Conservation (phyloP, 495 filamentous ascomycete species). For the Aspergillus kassunensis region DNA sequence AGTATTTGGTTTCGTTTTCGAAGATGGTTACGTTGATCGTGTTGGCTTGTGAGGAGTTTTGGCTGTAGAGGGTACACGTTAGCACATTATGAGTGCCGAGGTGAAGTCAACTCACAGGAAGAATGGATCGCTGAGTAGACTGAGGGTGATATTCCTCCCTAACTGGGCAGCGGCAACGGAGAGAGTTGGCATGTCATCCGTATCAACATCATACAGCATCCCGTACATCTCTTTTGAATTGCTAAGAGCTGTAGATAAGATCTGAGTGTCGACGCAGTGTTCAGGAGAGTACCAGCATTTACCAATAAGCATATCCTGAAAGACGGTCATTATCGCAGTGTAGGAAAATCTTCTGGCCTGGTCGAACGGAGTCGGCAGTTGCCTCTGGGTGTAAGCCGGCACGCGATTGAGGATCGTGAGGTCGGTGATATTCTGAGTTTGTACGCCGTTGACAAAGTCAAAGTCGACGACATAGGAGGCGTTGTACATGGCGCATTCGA, state of each 20-base stretch:
- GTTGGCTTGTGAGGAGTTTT: not conserved
- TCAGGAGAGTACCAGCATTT: not conserved
- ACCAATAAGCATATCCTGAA: not conserved
- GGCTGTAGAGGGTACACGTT: not conserved
- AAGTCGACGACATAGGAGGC: conserved; percentile 3
- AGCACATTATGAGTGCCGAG: not conserved
- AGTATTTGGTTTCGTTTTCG: not conserved
- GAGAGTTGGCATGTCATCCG: no score
- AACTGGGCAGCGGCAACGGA: not conserved
- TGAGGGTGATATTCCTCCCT: not conserved
- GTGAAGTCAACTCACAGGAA: not conserved
- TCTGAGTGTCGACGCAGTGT: not conserved
- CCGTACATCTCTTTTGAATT: not conserved
- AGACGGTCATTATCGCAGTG: not conserved
- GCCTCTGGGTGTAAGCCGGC: not conserved
- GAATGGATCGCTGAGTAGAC: not conserved
- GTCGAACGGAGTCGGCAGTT: no score
- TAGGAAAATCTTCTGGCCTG: conserved; percentile 5
- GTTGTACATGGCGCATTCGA: conserved; percentile 8
- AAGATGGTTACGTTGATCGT: not conserved
- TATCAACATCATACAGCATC: not conserved
- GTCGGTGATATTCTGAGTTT: not conserved
- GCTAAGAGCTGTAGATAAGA: not conserved
- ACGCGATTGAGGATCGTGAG: not conserved
- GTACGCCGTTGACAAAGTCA: not conserved